Evolutionary conservation across 2,329 filamentous ascomycete genomes (phyloP).

Genomic region (Alternaria hordeiaustralica): DNA sequence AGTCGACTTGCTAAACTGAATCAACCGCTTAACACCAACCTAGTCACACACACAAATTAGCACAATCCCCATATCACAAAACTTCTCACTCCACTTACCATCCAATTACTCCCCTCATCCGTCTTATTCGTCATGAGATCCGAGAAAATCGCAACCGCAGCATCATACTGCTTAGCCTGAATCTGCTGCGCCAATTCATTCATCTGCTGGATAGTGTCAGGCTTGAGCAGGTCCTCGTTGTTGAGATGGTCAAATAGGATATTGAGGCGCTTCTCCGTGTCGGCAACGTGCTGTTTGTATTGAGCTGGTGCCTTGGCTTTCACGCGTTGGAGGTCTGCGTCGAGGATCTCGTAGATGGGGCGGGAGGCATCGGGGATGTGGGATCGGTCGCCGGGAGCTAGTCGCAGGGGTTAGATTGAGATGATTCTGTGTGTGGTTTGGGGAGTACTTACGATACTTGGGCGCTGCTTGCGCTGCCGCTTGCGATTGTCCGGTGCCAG

Average conservation of each 20-base stretch:
- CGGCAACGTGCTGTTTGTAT: constrained; percentile 87
- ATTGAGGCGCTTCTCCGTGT: constrained; percentile 90
- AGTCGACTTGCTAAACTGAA: constrained; percentile 48
- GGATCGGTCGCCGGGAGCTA: constrained; percentile 78
- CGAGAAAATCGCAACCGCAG: constrained; percentile 52
- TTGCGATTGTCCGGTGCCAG: constrained; percentile 59
- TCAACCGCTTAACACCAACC: constrained; percentile 49
- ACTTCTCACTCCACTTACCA: too few relatives aligned
- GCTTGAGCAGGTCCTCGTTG: constrained; percentile 87
- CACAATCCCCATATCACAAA: too few relatives aligned
- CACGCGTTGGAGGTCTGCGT: constrained; percentile 85
- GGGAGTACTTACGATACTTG: constrained; percentile 70
- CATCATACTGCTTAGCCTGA: constrained; percentile 53
- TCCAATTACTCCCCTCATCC: constrained; percentile 59
- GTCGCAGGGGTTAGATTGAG: constrained; percentile 19
- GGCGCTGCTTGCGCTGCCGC: constrained; percentile 59
- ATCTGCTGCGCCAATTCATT: constrained; percentile 59
- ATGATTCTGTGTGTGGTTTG: constrained; percentile 9
- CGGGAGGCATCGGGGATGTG: constrained; percentile 82
- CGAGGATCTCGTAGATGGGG: constrained; percentile 81
- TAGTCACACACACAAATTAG: too few relatives aligned
- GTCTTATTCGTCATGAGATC: constrained; percentile 57
- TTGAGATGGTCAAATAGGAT: constrained; percentile 97
- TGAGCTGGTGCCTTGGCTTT: constrained; percentile 83
- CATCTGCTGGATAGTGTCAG: constrained; percentile 75